Conservation (phyloP, 257 asterid genomes). For the Orobanche coerulescens region DNA sequence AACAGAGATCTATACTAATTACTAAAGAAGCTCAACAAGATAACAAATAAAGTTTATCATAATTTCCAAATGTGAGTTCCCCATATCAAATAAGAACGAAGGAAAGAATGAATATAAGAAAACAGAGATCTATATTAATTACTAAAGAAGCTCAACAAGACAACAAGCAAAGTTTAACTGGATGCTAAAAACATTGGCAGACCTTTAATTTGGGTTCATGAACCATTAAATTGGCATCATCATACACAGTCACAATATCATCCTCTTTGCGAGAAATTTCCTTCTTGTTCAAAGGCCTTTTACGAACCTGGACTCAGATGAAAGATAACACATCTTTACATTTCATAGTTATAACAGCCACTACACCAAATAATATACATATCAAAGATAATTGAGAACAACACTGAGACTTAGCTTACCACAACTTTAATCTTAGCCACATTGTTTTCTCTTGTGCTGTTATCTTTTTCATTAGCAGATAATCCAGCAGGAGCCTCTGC, state of each 20-base stretch:
- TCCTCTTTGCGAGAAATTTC: conserved; percentile 84
- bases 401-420: conserved; percentile 41
- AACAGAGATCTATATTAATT: background rate
- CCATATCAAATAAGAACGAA: conserved; percentile 8
- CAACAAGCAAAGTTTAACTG: background rate
- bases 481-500: conserved; percentile 46
- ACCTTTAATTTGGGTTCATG: conserved; percentile 97
- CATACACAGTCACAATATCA: conserved; percentile 72
- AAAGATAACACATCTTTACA: conserved; percentile 16
- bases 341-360: conserved; percentile 11
- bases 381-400: conserved; percentile 14
- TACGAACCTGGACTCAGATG: conserved; percentile 63
- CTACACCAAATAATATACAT: conserved; percentile 9
- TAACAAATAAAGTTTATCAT: conserved; percentile 22
- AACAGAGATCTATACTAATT: background rate
- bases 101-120: background rate
- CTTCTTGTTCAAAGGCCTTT: conserved; percentile 95
- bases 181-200: conserved; percentile 15
- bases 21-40: conserved; percentile 5
- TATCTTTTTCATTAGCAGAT: conserved; percentile 50
- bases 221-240: conserved; percentile 66
- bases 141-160: conserved; percentile 5
- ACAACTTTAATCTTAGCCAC: conserved; percentile 97
- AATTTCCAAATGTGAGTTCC: conserved; percentile 28
- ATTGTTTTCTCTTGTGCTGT: conserved; percentile 64